These are phyloP conservation scores for Mycena galopus DNA, from an alignment of 768 basidiomycete genomes.

Conservation along the genomic window DNA sequence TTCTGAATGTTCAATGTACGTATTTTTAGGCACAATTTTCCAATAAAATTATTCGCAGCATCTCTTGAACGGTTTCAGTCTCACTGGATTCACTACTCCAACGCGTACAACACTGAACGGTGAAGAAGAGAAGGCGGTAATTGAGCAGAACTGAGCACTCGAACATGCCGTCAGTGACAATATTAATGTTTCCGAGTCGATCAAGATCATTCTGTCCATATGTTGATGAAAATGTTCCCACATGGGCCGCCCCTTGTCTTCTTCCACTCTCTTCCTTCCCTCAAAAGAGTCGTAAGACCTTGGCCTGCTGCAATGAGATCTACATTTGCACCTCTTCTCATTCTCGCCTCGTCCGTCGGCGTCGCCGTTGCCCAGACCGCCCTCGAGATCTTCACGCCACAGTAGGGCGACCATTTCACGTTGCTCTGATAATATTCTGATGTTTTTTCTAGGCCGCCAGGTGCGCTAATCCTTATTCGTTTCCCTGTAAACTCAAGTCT, in stretches of 20 bases:
- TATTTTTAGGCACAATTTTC: no score
- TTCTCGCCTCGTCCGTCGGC: slow-evolving; percentile 21
- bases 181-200: background rate
- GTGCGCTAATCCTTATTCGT: slow-evolving; percentile 9
- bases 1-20: no score
- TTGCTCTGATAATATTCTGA: slow-evolving; percentile 3
- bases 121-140: no score
- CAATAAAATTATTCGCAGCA: no score
- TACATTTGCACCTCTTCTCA: slow-evolving; percentile 18
- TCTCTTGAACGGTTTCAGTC: no score
- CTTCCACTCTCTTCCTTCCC: background rate
- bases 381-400: slow-evolving; percentile 30
- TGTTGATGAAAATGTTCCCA: background rate
- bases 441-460: slow-evolving; percentile 21
- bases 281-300: slow-evolving; percentile 18
- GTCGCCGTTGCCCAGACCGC: slow-evolving; percentile 13
- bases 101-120: no score
- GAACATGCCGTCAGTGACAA: background rate
- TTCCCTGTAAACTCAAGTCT: slow-evolving; percentile 4
- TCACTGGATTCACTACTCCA: no score
- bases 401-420: slow-evolving; percentile 22
- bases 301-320: slow-evolving; percentile 25
- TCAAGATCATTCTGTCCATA: background rate
- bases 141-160: no score
- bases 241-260: background rate